Percentiles rank a stretch among this genome's conserved stretches.
These are phyloP conservation scores for Taxillus chinensis DNA, from an alignment of 164 flowering plant species.

Conservation along the genomic window DNA sequence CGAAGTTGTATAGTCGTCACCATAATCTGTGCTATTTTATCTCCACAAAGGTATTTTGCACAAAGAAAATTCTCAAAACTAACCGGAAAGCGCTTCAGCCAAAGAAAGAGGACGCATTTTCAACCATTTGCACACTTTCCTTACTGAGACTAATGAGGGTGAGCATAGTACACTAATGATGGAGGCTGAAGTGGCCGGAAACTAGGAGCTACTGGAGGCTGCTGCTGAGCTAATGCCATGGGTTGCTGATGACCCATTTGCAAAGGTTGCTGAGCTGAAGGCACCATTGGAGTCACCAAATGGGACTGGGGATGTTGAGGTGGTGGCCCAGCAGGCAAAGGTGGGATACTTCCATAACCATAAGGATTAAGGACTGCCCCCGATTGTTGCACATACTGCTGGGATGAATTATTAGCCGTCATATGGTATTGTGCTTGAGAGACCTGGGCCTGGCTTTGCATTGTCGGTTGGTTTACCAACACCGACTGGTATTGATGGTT, in stretches of 20 bases:
- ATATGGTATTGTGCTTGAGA: constrained; percentile 58
- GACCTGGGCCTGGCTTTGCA: constrained; percentile 33
- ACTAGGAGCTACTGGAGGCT: constrained; percentile 47
- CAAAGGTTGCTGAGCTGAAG: constrained; percentile 19
- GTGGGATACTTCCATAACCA: constrained; percentile 39
- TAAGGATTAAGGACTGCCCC: constrained; percentile 42
- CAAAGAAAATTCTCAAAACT: constrained; percentile 1
- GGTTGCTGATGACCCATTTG: constrained; percentile 33
- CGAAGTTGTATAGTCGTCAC: neutral
- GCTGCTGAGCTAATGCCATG: constrained; percentile 19
- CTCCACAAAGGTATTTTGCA: neutral
- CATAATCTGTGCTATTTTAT: neutral
- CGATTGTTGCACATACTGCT: constrained; percentile 57
- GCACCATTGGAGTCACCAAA: constrained; percentile 30
- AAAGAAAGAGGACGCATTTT: neutral
- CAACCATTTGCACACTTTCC: neutral
- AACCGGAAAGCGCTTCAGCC: neutral
- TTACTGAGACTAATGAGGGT: constrained; percentile 33
- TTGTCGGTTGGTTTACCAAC: constrained; percentile 30
- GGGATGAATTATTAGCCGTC: constrained; percentile 29
- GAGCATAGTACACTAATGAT: constrained; percentile 48
- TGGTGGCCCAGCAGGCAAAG: constrained; percentile 48
- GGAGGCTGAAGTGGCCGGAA: constrained; percentile 71
- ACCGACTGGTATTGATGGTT: constrained; percentile 48
- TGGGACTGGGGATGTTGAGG: constrained; percentile 36